Evolutionary conservation across 2,329 filamentous ascomycete species (phyloP).

Genomic region (Didymella sp.): DNA sequence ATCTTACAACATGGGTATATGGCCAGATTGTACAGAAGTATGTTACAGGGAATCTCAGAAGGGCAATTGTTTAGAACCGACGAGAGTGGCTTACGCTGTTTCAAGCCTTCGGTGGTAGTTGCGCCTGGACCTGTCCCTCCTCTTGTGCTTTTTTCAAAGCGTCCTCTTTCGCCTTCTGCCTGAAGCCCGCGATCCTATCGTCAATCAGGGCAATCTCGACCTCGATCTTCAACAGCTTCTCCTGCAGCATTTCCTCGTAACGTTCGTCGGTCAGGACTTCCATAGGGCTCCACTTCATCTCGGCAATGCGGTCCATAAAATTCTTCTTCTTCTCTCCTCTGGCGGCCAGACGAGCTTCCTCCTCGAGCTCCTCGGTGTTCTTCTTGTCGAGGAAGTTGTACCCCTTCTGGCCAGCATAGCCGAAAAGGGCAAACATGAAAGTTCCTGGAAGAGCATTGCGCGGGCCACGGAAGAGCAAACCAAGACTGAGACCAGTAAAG

Average conservation of each 20-base stretch:
- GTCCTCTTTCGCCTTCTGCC: constrained; percentile 32
- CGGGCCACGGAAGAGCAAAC: constrained; percentile 58
- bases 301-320: constrained; percentile 59
- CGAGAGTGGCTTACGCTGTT: neutral
- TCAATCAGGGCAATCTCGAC: constrained; percentile 80
- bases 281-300: constrained; percentile 75
- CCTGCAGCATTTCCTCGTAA: constrained; percentile 72
- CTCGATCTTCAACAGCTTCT: constrained; percentile 74
- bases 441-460: constrained; percentile 60
- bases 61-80: neutral
- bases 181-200: constrained; percentile 69
- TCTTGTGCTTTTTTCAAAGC: constrained; percentile 24
- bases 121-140: neutral
- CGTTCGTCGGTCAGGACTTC: constrained; percentile 74
- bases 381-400: constrained; percentile 62
- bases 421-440: constrained; percentile 65
- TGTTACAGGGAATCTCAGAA: neutral
- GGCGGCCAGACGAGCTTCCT: constrained; percentile 41
- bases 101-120: constrained; percentile 9
- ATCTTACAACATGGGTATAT: neutral
- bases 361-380: constrained; percentile 46
- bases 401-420: constrained; percentile 62
- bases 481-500: constrained; percentile 65
- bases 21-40: neutral
- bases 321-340: constrained; percentile 44